Conservation (phyloP, 345 rosid genomes). For the Nephelium lappaceum region DNA sequence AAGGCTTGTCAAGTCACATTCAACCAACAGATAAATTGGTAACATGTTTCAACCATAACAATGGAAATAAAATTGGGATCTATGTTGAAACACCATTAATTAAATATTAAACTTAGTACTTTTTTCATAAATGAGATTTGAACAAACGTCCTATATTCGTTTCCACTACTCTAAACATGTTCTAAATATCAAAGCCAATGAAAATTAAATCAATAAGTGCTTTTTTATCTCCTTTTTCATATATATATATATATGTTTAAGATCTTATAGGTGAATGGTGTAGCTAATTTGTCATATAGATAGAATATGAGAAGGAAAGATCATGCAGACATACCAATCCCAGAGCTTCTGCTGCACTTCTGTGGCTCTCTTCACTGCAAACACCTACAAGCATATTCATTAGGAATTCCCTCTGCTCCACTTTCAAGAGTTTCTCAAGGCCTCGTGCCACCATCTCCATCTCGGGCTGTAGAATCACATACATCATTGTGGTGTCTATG, state of each 20-base stretch:
- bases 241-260: neutral
- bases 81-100: neutral
- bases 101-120: neutral
- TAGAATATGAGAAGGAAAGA: neutral
- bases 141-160: neutral
- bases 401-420: conserved; percentile 73
- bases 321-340: conserved; percentile 55
- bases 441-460: conserved; percentile 98
- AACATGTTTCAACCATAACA: neutral
- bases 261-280: neutral
- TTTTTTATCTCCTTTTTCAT: no score
- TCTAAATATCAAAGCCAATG: neutral
- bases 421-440: conserved; percentile 63
- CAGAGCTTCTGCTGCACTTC: conserved; percentile 82
- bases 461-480: conserved; percentile 65
- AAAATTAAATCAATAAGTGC: neutral
- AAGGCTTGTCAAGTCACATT: neutral
- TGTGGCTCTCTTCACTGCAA: conserved; percentile 62
- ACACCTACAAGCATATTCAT: conserved; percentile 58
- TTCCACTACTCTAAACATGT: neutral
- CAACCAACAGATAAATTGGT: neutral
- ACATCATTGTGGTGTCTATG: no score
- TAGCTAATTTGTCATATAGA: neutral
- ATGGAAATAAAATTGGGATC: neutral
- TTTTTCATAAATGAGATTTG: no score